Base-by-base conservation (phyloP, 495 filamentous ascomycete genomes). In the Neurospora sp. region DNA sequence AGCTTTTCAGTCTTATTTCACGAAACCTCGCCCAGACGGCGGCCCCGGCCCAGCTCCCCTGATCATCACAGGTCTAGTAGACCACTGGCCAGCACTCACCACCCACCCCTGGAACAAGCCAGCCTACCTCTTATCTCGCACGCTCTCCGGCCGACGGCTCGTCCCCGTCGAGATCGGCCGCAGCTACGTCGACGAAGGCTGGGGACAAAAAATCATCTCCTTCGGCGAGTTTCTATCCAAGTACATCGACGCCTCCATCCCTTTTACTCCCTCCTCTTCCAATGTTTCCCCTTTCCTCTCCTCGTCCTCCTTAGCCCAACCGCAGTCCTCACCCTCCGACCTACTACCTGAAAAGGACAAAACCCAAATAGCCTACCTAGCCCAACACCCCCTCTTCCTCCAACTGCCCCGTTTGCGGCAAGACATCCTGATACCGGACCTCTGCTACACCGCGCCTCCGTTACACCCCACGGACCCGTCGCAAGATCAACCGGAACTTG, bases 101-200 rank as follows among this genome's bases (percentile, higher is more conserved):
- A 84, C 85, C 0, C 84, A 86, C 11, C 86, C 89, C 0, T 99
- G 96, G 96, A 85, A 84, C 31, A 89, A 86, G 5, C 90, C 90
- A 0, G 83, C 86, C 3, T 98, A 98, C 80, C 89, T 97, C 75
- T 83, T 93, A 27, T 84, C 88, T 6, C 88, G 86, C 62, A 98
- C 96, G 0, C 88, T 97, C 54, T 85, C 83, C 11, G 96, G 96
- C 1, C 85, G 89, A 35, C 86, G 96, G 48, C 87, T 97, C 2
- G 90, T 98, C 1, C 96, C 96, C 0, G 86, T 98, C 16, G 96
- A 99, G 79, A 78, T 97, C n/a, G 96, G 96, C 8, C 84, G 92
- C 69, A 93, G 89, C 75, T 99, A 99, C 76, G 94, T 93, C 9
- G 92, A 96, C 73, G 88, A 88, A 27, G 90, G 85, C 16, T 99